Conservation (phyloP, 1,284 basidiomycete species). For the Ustilago vetiveriae region DNA sequence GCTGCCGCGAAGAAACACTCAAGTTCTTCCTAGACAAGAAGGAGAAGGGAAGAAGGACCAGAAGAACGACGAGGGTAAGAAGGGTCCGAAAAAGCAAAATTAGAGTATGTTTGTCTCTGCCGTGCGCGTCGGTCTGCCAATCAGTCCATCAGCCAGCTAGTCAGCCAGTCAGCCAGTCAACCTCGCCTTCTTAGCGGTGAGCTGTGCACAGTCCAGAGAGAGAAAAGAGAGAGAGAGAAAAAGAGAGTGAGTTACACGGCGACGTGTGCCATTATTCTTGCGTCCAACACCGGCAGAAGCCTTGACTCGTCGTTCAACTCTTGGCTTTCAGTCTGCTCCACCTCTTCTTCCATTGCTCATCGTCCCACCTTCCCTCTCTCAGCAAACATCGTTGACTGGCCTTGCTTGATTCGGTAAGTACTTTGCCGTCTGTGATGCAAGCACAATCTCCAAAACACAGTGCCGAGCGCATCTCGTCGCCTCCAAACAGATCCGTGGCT, state of each 20-base stretch:
- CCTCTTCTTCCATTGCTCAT: not conserved
- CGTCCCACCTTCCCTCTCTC: not conserved
- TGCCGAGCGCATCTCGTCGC: no score
- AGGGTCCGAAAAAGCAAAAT: constrained; percentile 2
- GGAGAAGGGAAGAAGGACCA: no score
- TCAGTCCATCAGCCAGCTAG: not conserved
- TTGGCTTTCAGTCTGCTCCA: no score
- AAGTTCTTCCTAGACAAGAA: not conserved
- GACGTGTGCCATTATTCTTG: not conserved
- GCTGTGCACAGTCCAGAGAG: not conserved
- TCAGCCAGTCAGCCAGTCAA: not conserved
- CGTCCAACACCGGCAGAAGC: no score
- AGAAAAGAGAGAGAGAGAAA: no score
- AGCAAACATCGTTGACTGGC: not conserved
- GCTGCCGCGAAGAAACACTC: no score
- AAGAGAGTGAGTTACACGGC: not conserved
- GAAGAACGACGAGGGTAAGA: no score
- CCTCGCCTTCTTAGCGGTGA: no score
- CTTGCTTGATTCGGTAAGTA: constrained; percentile 8
- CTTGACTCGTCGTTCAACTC: no score
- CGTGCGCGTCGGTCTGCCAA: not conserved
- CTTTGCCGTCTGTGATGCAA: no score
- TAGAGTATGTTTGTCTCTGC: not conserved
- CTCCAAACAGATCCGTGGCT: no score
- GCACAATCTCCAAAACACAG: no score